Conservation (phyloP, 225 moss, liverwort and hornwort genomes). For the Rhytidiadelphus loreus region DNA sequence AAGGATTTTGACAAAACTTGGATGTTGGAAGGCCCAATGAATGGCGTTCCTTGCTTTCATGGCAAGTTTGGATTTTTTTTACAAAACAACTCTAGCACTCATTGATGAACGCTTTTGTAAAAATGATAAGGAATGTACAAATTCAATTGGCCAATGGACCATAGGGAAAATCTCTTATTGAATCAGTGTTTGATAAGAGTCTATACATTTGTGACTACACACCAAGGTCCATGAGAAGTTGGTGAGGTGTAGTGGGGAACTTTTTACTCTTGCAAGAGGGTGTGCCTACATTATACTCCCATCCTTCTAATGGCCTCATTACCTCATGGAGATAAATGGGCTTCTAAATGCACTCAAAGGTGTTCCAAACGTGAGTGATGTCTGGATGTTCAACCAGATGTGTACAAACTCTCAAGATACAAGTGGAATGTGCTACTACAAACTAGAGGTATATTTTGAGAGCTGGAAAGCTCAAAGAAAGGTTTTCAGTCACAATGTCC, state of each 20-base stretch:
- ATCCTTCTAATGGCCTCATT: not conserved
- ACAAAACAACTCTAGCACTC: no score
- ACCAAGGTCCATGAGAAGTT: not conserved
- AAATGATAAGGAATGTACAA: not conserved
- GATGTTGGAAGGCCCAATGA: no score
- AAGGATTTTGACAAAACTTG: no score
- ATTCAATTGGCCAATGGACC: not conserved
- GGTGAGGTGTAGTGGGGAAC: not conserved
- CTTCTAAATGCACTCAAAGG: not conserved
- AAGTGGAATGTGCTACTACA: not conserved
- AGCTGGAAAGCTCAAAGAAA: not conserved
- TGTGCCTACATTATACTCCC: accelerated
- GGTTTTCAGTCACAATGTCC: no score
- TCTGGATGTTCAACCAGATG: not conserved
- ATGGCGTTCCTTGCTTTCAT: not conserved
- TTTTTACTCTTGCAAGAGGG: no score
- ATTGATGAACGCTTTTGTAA: not conserved
- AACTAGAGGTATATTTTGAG: not conserved
- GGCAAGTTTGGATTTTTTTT: not conserved
- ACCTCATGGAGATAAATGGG: not conserved
- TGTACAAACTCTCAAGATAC: not conserved
- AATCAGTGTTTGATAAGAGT: not conserved
- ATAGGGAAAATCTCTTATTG: not conserved
- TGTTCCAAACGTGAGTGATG: not conserved
- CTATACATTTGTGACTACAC: not conserved